Evolutionary conservation across 345 rosid genomes (phyloP).

Genomic region (Arabis hirsuta): DNA sequence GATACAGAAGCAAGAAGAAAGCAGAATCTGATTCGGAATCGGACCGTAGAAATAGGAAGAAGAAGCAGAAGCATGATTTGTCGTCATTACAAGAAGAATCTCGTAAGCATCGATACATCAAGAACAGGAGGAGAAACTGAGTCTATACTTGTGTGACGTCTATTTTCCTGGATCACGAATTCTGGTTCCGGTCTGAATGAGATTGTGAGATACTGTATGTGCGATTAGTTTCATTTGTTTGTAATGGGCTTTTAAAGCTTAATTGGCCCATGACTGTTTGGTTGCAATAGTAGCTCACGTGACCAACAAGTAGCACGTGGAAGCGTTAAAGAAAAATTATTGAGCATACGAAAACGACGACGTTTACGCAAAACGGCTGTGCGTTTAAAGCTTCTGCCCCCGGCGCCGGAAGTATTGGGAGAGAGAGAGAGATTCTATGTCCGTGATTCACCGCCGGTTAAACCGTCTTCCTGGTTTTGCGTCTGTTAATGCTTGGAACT

Average conservation of each 20-base stretch:
- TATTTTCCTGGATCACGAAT: slow-evolving; percentile 9
- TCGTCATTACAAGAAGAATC: slow-evolving; percentile 13
- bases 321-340: too few relatives aligned
- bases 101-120: slow-evolving; percentile 30
- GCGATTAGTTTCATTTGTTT: not conserved
- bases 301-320: not conserved
- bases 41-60: slow-evolving; percentile 30
- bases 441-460: slow-evolving; percentile 33
- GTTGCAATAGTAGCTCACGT: not conserved
- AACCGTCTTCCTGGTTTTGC: slow-evolving; percentile 29
- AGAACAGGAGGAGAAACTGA: slow-evolving; percentile 32
- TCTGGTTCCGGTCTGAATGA: slow-evolving; percentile 24
- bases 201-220: slow-evolving; percentile 12
- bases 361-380: not conserved
- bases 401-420: slow-evolving; percentile 14
- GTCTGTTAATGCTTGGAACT: slow-evolving; percentile 48
- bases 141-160: not conserved
- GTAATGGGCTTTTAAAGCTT: not conserved
- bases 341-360: not conserved
- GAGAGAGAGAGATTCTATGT: slow-evolving; percentile 28
- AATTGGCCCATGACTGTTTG: not conserved
- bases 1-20: slow-evolving; percentile 38
- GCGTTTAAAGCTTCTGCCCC: not conserved
- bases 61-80: slow-evolving; percentile 24
- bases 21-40: slow-evolving; percentile 25